Conservation (phyloP, 345 rosid genomes). For the Linum tenue region DNA sequence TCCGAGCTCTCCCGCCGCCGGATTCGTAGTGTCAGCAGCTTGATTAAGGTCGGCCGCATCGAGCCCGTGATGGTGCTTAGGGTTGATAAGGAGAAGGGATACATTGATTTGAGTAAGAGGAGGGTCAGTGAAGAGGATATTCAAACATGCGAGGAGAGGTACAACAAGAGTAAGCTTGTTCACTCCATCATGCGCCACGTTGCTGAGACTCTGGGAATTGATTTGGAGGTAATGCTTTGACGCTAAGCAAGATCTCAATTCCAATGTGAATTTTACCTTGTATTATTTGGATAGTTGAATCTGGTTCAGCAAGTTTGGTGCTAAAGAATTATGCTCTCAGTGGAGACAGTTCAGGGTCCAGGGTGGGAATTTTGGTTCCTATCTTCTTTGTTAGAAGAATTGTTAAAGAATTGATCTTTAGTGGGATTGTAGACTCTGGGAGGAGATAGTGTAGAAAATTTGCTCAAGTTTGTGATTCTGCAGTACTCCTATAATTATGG, state of each 20-base stretch:
- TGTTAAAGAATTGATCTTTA: too few relatives aligned
- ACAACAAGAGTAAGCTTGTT: constrained; percentile 96
- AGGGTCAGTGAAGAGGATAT: constrained; percentile 94
- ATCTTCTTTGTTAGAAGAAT: too few relatives aligned
- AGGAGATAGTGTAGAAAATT: too few relatives aligned
- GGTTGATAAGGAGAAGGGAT: constrained; percentile 92
- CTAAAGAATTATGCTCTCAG: too few relatives aligned
- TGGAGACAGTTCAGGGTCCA: too few relatives aligned
- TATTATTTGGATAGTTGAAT: background rate
- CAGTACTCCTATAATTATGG: too few relatives aligned
- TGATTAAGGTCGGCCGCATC: constrained; percentile 87
- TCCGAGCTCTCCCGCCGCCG: constrained; percentile 99
- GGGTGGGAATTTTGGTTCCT: too few relatives aligned
- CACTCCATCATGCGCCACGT: constrained; percentile 99
- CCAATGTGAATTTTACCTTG: too few relatives aligned
- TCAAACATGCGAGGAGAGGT: constrained; percentile 90
- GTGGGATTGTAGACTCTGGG: too few relatives aligned
- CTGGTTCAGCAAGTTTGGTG: background rate
- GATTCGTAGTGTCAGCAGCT: constrained; percentile 88
- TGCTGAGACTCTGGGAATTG: constrained; percentile 73
- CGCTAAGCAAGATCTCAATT: background rate
- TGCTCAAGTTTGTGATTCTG: too few relatives aligned
- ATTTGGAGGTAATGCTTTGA: constrained; percentile 59
- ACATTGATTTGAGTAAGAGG: constrained; percentile 91
- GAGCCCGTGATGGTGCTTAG: constrained; percentile 99